Percentiles rank a stretch among this genome's conserved stretches.
Evolutionary conservation across 352 stramenopile genomes (phyloP).

Genomic region (Sclerospora graminicola): DNA sequence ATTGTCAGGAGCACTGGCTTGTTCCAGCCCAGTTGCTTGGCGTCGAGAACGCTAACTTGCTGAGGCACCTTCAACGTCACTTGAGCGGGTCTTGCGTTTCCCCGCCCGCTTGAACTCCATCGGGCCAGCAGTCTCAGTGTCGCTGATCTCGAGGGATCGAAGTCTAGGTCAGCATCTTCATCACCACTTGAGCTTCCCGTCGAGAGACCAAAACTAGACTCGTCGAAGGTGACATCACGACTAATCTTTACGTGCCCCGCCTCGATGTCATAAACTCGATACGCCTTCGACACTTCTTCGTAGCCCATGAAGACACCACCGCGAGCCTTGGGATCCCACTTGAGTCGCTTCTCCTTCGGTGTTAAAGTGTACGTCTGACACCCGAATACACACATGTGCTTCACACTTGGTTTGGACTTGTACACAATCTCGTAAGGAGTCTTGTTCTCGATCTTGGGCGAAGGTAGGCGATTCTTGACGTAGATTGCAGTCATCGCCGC

Average conservation of each 20-base stretch:
- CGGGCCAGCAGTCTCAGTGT: neutral
- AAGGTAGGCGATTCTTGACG: neutral
- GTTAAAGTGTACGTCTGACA: neutral
- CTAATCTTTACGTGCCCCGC: neutral
- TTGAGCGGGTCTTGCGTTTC: neutral
- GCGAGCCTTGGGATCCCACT: neutral
- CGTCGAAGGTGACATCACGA: neutral
- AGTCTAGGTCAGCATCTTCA: neutral
- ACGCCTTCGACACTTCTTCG: conserved; percentile 1
- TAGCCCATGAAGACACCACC: neutral
- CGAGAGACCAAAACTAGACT: neutral
- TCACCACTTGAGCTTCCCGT: neutral
- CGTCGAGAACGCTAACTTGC: no score
- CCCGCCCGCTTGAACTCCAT: neutral
- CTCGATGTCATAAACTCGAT: neutral
- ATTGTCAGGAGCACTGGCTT: neutral
- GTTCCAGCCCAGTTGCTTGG: neutral
- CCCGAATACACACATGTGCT: conserved; percentile 1
- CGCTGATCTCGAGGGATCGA: no score
- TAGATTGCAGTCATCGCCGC: neutral
- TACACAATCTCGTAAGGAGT: neutral
- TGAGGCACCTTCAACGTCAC: neutral
- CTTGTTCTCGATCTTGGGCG: neutral
- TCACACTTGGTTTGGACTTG: neutral
- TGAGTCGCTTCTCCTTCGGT: neutral